Evolutionary conservation across 495 filamentous ascomycete genomes (phyloP), one percentile per base, ranked within the genome.

Genomic region (Neurospora sublineolata): DNA sequence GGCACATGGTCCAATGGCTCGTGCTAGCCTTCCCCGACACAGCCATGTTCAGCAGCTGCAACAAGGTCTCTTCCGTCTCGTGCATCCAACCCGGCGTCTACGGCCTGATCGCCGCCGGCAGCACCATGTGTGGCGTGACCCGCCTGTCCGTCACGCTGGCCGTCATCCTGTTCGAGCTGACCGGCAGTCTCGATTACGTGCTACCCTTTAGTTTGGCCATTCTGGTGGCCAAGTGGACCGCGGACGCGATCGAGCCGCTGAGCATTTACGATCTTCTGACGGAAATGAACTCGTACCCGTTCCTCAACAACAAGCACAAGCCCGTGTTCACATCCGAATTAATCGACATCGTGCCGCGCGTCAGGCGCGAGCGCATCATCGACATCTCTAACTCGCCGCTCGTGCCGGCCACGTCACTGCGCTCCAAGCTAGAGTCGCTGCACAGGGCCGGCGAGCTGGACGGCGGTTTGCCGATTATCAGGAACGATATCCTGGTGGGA

Each of bases 61-160:
- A 90, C 7, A 86, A 86, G 52, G 84, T 87, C 70, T 86, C 86
- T 36, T 86, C 86, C n/a, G 88, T 90, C 39, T 91, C 91, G 60
- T 99, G 95, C 78, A 91, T 99, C 70, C 93, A 94, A 58, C 95
- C 95, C 4, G 95, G 95, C 16, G 93, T 99, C 0, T 99, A 99
- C 79, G 95, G 93, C 3, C 86, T 99, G 76, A 92, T 97, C 70
- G 96, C 94, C 36, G 95, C 95, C 68, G 95, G 95, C 23, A 93
- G 94, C 16, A 97, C 94, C 14, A 99, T 99, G 95, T 98, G 95
- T 75, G 95, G 95, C 68, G 95, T 98, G 8, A 99, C 95, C 14
- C 87, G 95, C 38, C 81, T 99, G 38, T 97, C 95, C 0, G 94
- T 99, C 12, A 97, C 95, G 2, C 87, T 99, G 1, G 93, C 93